Evolutionary conservation across 495 filamentous ascomycete species (phyloP), one percentile per base, ranked within the genome.

Genomic region (Cryomyces minteri): DNA sequence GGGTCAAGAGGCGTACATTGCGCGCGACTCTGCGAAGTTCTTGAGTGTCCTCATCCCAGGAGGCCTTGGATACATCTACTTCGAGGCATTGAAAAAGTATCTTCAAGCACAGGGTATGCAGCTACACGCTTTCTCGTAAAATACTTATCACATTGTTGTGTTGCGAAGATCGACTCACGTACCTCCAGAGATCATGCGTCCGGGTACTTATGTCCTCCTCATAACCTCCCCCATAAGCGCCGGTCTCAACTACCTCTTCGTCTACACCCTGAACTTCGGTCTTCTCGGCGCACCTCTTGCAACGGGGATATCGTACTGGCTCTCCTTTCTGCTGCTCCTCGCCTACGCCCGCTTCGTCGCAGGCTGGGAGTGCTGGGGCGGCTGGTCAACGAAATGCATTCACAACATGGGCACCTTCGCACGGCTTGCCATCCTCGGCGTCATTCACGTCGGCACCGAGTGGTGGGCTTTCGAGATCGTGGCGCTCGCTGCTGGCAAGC

Each of bases 401-500:
- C 62, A 69, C 14, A 80, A 85, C 54, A 64, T 81, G 14, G 61
- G 75, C 31, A 80, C 77, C 0, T 95, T 95, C 52, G 69, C 81
- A 4, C 74, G 78, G 6, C 72, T 95, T 5, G 83, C 87, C 5
- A 53, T 78, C 32, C 62, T 94, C 1, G 88, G 88, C 5, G 66
- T 93, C 39, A 58, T 94, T n/a, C 88, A 93, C 53, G 81, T 94
- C 25, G 88, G 88, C 6, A 92, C 84, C 0, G 86, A 94, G 62
- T 93, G 87, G 87, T 93, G 87, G 86, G 87, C 87, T 0, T 93
- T 92, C 52, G 87, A 93, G 62, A 93, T 95, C 46, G 86, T 94
- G n/a, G 85, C 87, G 1, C 67, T 95, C 0, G 86, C 79, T 2
- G 88, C 88, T 4, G 88, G 88, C 7, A 70, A 77, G 6, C 69